These are phyloP conservation scores for Verticillium tricorpus DNA, from an alignment of 2,329 filamentous ascomycete species.

Conservation along the genomic window DNA sequence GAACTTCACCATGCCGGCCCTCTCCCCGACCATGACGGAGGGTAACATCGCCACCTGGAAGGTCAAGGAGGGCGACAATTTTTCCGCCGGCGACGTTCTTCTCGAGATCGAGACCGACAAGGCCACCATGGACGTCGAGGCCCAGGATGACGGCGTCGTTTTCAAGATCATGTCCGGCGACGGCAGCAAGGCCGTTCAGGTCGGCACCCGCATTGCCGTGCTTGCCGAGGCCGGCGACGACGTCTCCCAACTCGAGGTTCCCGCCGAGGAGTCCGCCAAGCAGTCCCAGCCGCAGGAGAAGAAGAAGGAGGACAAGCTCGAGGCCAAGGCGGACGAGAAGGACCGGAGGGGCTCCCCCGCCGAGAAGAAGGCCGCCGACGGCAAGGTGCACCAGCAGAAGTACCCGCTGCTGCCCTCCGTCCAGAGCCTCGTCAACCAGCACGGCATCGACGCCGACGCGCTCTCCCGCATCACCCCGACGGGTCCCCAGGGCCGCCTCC, in stretches of 20 bases:
- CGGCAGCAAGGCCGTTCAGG: slow-evolving; percentile 71
- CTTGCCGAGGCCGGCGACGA: slow-evolving; percentile 80
- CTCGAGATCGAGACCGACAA: slow-evolving; percentile 94
- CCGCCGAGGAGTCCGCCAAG: slow-evolving; percentile 47
- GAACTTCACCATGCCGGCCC: slow-evolving; percentile 86
- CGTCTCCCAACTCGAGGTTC: slow-evolving; percentile 67
- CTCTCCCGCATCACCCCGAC: slow-evolving; percentile 79
- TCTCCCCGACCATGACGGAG: slow-evolving; percentile 92
- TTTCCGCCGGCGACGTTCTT: slow-evolving; percentile 77
- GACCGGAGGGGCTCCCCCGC: slow-evolving; percentile 9
- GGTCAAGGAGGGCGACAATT: slow-evolving; percentile 82
- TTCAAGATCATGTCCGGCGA: slow-evolving; percentile 75
- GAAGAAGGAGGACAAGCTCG: slow-evolving; percentile 17
- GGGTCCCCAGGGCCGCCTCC: slow-evolving; percentile 79
- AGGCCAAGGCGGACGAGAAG: slow-evolving; percentile 8
- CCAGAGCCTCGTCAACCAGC: slow-evolving; percentile 71
- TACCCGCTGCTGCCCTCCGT: slow-evolving; percentile 82
- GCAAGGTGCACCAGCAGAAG: slow-evolving; percentile 57
- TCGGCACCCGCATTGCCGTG: slow-evolving; percentile 78
- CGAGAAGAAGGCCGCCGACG: slow-evolving; percentile 30
- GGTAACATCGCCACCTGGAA: slow-evolving; percentile 83
- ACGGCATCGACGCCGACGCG: slow-evolving; percentile 71
- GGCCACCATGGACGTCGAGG: slow-evolving; percentile 92
- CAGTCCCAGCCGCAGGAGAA: slow-evolving; percentile 9
- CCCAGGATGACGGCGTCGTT: slow-evolving; percentile 81